Evolutionary conservation across 176 grass and related monocot genomes (phyloP), one percentile per base, ranked within the genome.

Genomic region (Hordeum marinum): DNA sequence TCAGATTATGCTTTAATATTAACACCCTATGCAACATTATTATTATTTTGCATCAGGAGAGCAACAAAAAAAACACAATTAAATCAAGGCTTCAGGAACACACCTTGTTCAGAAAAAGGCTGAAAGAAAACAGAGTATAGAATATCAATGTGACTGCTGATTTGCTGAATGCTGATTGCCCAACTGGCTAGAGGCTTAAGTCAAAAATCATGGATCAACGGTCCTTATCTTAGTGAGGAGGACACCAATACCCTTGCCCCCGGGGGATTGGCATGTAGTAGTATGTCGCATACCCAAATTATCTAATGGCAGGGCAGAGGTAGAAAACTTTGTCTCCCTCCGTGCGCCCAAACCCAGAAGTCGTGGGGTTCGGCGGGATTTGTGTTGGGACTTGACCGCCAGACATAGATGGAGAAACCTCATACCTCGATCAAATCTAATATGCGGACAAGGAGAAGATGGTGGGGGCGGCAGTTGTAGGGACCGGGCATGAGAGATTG

Each of bases 241-340:
- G 48, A 76, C 69, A 61, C 29, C 11, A 64, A 57, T 31, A 78
- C 88, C 78, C 61, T 66, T 72, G 31, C 71, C 72, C 40, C 54
- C 3, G 42, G n/a, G n/a, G n/a, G 42, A 2, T 0, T 32, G 32
- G 32, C 32, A 1, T 1, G n/a, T n/a, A n/a, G n/a, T n/a, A n/a
- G n/a, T n/a, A n/a, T n/a, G n/a, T 17, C 14, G 46, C 46, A 50
- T 52, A 17, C 48, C 48, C 48, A 52, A 17, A 52, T 52, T 25
- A 77, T 9, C 15, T 75, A 69, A 52, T 1, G 3, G 31, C 31
- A 32, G 80, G 81, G 32, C 52, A 77, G n/a, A n/a, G n/a, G n/a
- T n/a, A n/a, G n/a, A n/a, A n/a, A n/a, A n/a, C n/a, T n/a, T n/a
- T n/a, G n/a, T n/a, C n/a, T n/a, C n/a, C n/a, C n/a, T n/a, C n/a